A percentile compares a stretch with the other conserved stretches of the same genome.
These are phyloP conservation scores for Plasmodium ovale DNA, from an alignment of 169 alveolate genomes.

Conservation along the genomic window DNA sequence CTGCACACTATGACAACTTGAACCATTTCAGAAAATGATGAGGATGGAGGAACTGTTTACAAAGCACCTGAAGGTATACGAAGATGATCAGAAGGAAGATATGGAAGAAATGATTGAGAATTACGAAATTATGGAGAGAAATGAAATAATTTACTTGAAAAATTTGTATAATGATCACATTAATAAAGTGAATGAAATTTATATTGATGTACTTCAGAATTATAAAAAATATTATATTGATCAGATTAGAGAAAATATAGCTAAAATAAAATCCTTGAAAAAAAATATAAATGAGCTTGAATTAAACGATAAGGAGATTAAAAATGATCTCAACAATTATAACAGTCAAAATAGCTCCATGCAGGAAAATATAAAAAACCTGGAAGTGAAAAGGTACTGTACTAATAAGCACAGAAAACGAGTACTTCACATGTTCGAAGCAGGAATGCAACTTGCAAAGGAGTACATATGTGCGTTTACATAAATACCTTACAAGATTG, in stretches of 20 bases:
- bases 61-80: constrained; percentile 34
- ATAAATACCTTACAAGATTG: background rate
- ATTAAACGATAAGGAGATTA: constrained; percentile 23
- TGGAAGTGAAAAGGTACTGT: constrained; percentile 63
- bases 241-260: constrained; percentile 40
- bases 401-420: background rate
- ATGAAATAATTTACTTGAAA: constrained; percentile 49
- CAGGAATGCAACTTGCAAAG: background rate
- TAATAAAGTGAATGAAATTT: constrained; percentile 47
- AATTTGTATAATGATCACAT: constrained; percentile 64
- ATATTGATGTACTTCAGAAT: constrained; percentile 12
- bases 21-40: constrained; percentile 30
- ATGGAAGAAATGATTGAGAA: constrained; percentile 58
- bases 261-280: constrained; percentile 47
- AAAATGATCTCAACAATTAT: constrained; percentile 9
- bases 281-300: constrained; percentile 49
- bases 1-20: background rate
- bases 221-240: constrained; percentile 59
- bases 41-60: constrained; percentile 34
- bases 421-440: no score
- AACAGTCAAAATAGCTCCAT: constrained; percentile 15
- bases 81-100: constrained; percentile 48
- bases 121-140: constrained; percentile 43
- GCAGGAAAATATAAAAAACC: constrained; percentile 12
- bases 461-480: background rate